Evolutionary conservation across 495 filamentous ascomycete species (phyloP), one percentile per base, ranked within the genome.

Genomic region (Neurospora sp.): DNA sequence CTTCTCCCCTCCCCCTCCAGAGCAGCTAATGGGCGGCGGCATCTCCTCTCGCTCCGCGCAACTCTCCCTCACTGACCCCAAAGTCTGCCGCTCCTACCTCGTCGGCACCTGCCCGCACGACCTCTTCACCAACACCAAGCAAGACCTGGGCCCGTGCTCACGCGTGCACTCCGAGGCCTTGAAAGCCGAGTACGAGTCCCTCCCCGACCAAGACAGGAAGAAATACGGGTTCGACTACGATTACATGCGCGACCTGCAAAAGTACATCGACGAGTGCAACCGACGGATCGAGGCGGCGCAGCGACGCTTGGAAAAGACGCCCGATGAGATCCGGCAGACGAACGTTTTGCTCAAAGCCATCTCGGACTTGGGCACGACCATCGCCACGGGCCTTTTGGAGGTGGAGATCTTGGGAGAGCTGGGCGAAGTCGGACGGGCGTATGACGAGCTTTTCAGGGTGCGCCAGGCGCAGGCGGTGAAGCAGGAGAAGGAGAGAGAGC

Each of bases 51-150:
- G 91, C 82, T 86, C 90, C 69, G 85, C 92, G 10, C 91, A 96
- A 82, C 88, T 97, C 78, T 89, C 92, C 65, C 91, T 98, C 75
- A 96, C 92, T 68, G 96, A 99, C 83, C 86, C 91, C 41, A 97
- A 97, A 84, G 92, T 97, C 75, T 99, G 96, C 85, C 93, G 94
- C 70, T 97, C 94, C 72, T 98, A 94, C 83, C 88, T 99, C 70
- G 93, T 89, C 74, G 96, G 96, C 75, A 97, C 92, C 48, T 99
- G 96, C 81, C 96, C 96, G 6, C 95, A 98, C 85, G 96, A 99
- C 84, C 94, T 98, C 79, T 99, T 99, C 88, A 98, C 94, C 74
- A 99, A 99, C 84, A 99, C 96, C 48, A 98, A 97, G 83, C 93
- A 97, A 88, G 96, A 99, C 81, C 88, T 98, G 40, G 96, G 96